Evolutionary conservation across 2,329 filamentous ascomycete species (phyloP).

Genomic region (Epichloe gansuensis): DNA sequence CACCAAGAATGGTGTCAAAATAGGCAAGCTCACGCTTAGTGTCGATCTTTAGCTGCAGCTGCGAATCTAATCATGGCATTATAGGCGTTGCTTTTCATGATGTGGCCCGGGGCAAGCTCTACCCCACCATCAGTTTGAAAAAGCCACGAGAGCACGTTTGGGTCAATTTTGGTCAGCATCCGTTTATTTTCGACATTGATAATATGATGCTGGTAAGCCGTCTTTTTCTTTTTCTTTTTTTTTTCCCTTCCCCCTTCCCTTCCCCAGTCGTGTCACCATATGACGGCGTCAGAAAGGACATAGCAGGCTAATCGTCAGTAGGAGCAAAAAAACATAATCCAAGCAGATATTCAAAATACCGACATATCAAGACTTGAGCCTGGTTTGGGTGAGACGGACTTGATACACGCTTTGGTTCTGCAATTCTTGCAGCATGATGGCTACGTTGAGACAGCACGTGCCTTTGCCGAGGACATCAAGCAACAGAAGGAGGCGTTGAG

Average conservation of each 20-base stretch:
- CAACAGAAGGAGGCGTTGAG: conserved; percentile 59
- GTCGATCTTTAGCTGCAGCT: not conserved
- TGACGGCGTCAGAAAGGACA: no score
- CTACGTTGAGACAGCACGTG: conserved; percentile 82
- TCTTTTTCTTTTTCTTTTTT: not conserved
- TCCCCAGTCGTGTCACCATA: not conserved
- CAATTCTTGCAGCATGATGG: conserved; percentile 93
- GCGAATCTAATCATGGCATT: conserved; percentile 1
- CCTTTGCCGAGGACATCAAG: conserved; percentile 72
- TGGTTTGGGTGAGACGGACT: conserved; percentile 55
- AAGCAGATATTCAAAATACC: conserved; percentile 44
- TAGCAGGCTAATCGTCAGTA: conserved; percentile 17
- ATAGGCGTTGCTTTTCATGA: conserved; percentile 59
- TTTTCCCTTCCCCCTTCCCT: no score
- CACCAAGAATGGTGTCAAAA: conserved; percentile 48
- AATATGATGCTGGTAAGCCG: conserved; percentile 58
- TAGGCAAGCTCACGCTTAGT: conserved; percentile 29
- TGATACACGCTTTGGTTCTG: conserved; percentile 68
- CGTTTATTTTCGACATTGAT: conserved; percentile 88
- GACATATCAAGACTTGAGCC: conserved; percentile 49
- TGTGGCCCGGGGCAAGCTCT: conserved; percentile 49
- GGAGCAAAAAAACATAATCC: conserved; percentile 47
- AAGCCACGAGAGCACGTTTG: conserved; percentile 47
- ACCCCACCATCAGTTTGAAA: conserved; percentile 53
- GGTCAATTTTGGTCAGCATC: conserved; percentile 56